These are phyloP conservation scores for Entomortierella beljakovae DNA, from an alignment of 192 early-diverging fungal species.

Conservation along the genomic window DNA sequence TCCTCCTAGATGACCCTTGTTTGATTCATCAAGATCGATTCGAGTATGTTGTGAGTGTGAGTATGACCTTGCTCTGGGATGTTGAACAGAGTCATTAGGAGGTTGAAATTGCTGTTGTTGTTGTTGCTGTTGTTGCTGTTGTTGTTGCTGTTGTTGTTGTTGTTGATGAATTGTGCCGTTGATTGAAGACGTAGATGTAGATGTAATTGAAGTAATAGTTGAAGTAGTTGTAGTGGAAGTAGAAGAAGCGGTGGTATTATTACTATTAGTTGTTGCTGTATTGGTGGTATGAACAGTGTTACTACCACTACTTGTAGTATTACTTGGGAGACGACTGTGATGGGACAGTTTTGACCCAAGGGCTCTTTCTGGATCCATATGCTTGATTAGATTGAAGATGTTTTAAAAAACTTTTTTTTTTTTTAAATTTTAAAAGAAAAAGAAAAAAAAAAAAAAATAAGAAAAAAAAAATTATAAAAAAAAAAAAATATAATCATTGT, in stretches of 20 bases:
- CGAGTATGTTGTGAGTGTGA: slow-evolving; percentile 20
- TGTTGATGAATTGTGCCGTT: not conserved
- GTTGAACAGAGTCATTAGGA: not conserved
- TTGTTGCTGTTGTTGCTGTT: not conserved
- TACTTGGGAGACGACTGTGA: slow-evolving; percentile 7
- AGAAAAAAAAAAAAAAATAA: too few species aligned
- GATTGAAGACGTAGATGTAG: not conserved
- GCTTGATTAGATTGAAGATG: too few species aligned
- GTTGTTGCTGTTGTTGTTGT: not conserved
- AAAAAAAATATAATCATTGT: too few species aligned
- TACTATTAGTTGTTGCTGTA: not conserved
- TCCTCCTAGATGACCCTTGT: too few species aligned
- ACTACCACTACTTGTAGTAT: too few species aligned
- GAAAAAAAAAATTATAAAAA: too few species aligned
- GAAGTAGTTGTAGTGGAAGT: not conserved
- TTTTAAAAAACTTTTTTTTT: not conserved
- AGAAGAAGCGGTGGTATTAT: not conserved
- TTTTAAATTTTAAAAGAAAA: too few species aligned
- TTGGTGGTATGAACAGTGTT: too few species aligned
- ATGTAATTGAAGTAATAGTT: slow-evolving; percentile 1
- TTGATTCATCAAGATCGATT: not conserved
- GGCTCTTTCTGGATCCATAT: slow-evolving; percentile 29
- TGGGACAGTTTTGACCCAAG: slow-evolving; percentile 16
- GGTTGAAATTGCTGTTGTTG: slow-evolving; percentile 4
- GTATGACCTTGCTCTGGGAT: slow-evolving; percentile 25